A percentile compares a stretch with the other conserved stretches of the same genome.
These are phyloP conservation scores for Aquilaria agallochum DNA, from an alignment of 441 rosid genomes.

Conservation along the genomic window DNA sequence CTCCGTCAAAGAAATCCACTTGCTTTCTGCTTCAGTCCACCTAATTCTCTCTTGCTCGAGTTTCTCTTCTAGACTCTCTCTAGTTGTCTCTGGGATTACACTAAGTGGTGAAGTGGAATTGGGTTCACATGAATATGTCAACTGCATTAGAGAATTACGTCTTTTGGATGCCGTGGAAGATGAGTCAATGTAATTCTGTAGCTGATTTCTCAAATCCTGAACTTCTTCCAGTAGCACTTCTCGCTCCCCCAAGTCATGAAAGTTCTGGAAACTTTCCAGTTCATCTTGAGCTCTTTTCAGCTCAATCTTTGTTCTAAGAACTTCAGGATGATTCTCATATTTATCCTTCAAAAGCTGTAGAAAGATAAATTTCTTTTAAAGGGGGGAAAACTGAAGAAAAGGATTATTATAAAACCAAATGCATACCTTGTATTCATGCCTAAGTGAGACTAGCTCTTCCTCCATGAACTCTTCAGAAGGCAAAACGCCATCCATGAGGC, in stretches of 20 bases:
- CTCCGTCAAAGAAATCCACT: constrained; percentile 90
- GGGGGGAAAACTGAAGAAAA: constrained; percentile 7
- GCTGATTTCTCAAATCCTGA: constrained; percentile 85
- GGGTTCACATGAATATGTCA: constrained; percentile 60
- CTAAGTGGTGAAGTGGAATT: constrained; percentile 34
- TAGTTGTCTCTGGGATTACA: constrained; percentile 57
- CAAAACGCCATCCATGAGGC: constrained; percentile 96
- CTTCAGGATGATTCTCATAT: constrained; percentile 92
- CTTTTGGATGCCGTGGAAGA: constrained; percentile 49
- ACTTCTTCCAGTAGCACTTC: constrained; percentile 94
- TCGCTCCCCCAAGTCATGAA: constrained; percentile 82
- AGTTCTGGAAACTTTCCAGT: constrained; percentile 74
- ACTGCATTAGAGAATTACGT: constrained; percentile 48
- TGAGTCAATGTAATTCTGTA: constrained; percentile 71
- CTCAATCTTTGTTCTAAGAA: constrained; percentile 67
- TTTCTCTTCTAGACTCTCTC: constrained; percentile 53
- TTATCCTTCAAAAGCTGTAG: constrained; percentile 87
- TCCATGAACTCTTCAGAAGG: constrained; percentile 85
- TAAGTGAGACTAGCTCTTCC: constrained; percentile 74
- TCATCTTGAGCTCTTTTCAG: constrained; percentile 79
- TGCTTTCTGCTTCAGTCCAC: constrained; percentile 90
- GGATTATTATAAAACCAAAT: constrained; percentile 16
- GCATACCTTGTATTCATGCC: constrained; percentile 79
- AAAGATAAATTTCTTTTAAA: constrained; percentile 8
- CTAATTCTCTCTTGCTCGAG: constrained; percentile 57